Conservation (phyloP, 768 basidiomycete species). For the Fomitopsis serialis region DNA sequence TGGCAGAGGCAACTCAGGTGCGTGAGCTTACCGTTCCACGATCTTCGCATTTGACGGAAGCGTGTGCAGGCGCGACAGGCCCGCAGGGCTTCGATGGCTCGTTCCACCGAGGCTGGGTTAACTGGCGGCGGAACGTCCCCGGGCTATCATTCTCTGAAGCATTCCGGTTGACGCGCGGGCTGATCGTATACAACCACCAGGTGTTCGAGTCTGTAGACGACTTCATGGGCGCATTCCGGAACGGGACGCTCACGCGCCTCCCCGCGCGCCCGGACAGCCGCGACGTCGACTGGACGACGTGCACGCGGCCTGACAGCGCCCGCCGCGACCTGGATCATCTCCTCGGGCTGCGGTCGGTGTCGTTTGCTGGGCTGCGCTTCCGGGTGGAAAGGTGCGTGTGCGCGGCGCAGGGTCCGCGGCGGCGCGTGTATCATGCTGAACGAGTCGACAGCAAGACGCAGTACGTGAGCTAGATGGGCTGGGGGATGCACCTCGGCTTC, state of each 20-base stretch:
- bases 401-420: too few relatives aligned
- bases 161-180: neutral
- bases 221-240: constrained; percentile 48
- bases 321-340: constrained; percentile 56
- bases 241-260: constrained; percentile 45
- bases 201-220: constrained; percentile 42
- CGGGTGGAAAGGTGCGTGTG: constrained; percentile 35
- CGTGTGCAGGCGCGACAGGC: constrained; percentile 37
- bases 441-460: constrained; percentile 37
- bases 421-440: too few relatives aligned
- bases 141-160: constrained; percentile 32
- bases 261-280: constrained; percentile 22
- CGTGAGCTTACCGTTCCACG: constrained; percentile 7
- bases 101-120: constrained; percentile 51
- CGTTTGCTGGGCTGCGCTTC: constrained; percentile 55
- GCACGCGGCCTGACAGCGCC: constrained; percentile 32
- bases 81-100: constrained; percentile 58
- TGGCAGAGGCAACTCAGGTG: constrained; percentile 39
- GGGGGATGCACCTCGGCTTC: constrained; percentile 56
- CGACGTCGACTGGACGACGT: constrained; percentile 36
- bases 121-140: constrained; percentile 43
- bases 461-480: constrained; percentile 67
- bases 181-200: constrained; percentile 59
- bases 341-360: constrained; percentile 58
- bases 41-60: too few relatives aligned